A percentile compares a stretch with the other conserved stretches of the same genome.
Conservation (phyloP, 352 stramenopile genomes). For the Saprolegnia parasitica region DNA sequence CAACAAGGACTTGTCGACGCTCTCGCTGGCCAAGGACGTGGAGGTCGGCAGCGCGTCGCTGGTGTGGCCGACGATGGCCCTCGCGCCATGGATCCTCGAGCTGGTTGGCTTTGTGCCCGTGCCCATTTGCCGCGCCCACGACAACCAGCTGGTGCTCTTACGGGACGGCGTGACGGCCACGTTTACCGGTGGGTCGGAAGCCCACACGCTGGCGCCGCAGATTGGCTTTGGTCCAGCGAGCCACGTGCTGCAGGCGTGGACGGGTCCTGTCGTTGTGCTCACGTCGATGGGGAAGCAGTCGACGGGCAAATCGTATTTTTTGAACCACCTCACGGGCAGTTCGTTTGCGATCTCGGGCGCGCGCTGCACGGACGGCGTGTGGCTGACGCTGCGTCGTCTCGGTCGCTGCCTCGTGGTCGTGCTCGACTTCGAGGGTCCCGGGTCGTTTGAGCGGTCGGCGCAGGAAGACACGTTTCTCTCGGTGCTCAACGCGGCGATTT, state of each 20-base stretch:
- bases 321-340: constrained; percentile 68
- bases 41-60: constrained; percentile 32
- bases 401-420: constrained; percentile 54
- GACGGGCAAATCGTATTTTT: constrained; percentile 73
- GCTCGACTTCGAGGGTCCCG: constrained; percentile 72
- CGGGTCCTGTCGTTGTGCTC: constrained; percentile 29
- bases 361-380: constrained; percentile 27
- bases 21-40: constrained; percentile 29
- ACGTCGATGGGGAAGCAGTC: constrained; percentile 62
- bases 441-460: constrained; percentile 64
- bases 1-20: constrained; percentile 50
- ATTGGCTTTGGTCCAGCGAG: constrained; percentile 30
- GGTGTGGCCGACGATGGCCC: constrained; percentile 31
- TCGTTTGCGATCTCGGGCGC: constrained; percentile 45
- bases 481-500: constrained; percentile 63
- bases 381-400: constrained; percentile 14
- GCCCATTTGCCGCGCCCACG: constrained; percentile 64
- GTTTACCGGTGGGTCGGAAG: neutral
- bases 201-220: constrained; percentile 8
- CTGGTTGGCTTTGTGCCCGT: constrained; percentile 65
- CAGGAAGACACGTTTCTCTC: constrained; percentile 74
- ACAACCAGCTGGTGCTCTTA: constrained; percentile 53
- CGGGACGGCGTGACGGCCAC: constrained; percentile 38
- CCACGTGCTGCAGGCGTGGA: constrained; percentile 12
- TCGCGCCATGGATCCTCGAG: constrained; percentile 26